These are phyloP conservation scores for Cystobasidium ongulense DNA, from an alignment of 768 basidiomycete genomes.

Conservation along the genomic window DNA sequence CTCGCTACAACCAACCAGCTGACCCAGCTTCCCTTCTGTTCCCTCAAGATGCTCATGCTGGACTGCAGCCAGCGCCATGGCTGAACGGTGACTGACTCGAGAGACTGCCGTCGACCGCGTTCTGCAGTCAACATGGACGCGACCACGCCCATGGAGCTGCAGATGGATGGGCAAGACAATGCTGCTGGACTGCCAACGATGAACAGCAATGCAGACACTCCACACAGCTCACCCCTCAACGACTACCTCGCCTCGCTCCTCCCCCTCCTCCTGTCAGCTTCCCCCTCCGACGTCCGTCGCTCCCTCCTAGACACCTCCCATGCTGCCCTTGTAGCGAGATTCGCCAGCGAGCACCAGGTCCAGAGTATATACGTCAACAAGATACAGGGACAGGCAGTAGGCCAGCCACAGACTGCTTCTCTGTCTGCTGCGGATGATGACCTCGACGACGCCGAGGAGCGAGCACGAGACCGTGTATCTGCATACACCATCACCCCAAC, in stretches of 20 bases:
- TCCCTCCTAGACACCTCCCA: slow-evolving; percentile 12
- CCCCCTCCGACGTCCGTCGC: slow-evolving; percentile 2
- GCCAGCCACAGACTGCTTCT: background rate
- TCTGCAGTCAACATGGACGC: background rate
- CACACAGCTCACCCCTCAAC: background rate
- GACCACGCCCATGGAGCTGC: background rate
- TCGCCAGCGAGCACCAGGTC: slow-evolving; percentile 20
- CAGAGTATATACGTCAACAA: slow-evolving; percentile 34
- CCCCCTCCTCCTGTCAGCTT: background rate
- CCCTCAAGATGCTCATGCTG: no score
- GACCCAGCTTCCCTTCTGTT: no score
- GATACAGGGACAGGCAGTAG: background rate
- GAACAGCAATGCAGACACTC: background rate
- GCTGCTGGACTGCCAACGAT: background rate
- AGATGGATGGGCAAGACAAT: background rate
- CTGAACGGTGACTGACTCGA: no score
- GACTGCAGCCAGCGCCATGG: no score
- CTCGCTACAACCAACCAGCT: background rate
- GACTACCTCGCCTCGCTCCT: slow-evolving; percentile 21
- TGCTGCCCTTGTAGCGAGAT: slow-evolving; percentile 11
- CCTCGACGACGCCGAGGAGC: background rate
- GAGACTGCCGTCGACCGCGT: background rate
- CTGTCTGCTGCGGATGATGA: background rate
- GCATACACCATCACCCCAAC: slow-evolving; percentile 50
- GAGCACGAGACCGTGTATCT: background rate